These are phyloP conservation scores for Candida boidinii DNA, from an alignment of 805 yeast genomes.

Conservation along the genomic window DNA sequence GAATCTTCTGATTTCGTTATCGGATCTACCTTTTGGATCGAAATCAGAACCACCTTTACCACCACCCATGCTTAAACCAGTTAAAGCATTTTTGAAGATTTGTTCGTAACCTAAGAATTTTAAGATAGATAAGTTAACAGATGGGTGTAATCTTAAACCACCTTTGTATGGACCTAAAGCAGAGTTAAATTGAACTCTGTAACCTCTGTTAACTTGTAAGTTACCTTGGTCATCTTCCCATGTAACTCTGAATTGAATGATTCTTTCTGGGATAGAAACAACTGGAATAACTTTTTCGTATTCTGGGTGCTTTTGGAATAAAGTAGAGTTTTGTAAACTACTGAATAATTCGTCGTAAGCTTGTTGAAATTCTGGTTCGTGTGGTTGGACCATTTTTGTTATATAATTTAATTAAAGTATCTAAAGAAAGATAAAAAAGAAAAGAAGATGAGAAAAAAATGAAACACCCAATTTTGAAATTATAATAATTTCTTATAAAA, in stretches of 20 bases:
- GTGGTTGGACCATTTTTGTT: constrained; percentile 68
- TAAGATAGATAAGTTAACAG: constrained; percentile 89
- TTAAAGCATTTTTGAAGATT: constrained; percentile 95
- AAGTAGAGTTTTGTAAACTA: constrained; percentile 85
- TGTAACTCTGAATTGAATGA: constrained; percentile 92
- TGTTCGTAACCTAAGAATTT: constrained; percentile 98
- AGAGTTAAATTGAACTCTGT: constrained; percentile 97
- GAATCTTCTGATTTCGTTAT: constrained; percentile 92
- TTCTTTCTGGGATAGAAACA: constrained; percentile 91
- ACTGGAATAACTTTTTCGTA: constrained; percentile 83
- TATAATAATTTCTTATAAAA: too few relatives aligned
- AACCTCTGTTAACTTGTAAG: constrained; percentile 92
- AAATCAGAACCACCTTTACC: constrained; percentile 99
- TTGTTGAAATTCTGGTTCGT: constrained; percentile 98
- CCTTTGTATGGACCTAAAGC: constrained; percentile 99
- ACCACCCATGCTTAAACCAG: constrained; percentile 98
- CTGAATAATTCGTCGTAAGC: constrained; percentile 90
- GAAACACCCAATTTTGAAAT: too few relatives aligned
- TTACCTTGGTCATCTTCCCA: constrained; percentile 97
- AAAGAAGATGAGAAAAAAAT: too few relatives aligned
- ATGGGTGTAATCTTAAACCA: constrained; percentile 96
- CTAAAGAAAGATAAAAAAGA: too few relatives aligned
- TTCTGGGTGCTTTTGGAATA: constrained; percentile 83
- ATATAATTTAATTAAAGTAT: too few relatives aligned
- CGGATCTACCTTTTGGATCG: constrained; percentile 93